A percentile compares a stretch with the other conserved stretches of the same genome.
Evolutionary conservation across 2,329 filamentous ascomycete species (phyloP).

Genomic region (Pestalotiopsis sp.): DNA sequence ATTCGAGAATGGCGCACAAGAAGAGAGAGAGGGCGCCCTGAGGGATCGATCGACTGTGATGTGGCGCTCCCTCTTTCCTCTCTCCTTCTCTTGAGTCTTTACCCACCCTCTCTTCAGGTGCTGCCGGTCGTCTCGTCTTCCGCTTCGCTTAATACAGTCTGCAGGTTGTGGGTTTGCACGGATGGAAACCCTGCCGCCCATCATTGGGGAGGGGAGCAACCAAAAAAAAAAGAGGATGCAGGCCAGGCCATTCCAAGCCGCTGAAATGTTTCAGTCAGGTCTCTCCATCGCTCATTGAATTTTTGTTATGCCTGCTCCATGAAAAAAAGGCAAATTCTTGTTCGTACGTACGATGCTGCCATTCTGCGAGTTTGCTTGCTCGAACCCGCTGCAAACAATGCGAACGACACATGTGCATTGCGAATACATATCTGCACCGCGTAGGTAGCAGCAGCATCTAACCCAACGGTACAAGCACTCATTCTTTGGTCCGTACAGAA

Average conservation of each 20-base stretch:
- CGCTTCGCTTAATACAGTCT: conserved; percentile 5
- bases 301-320: neutral
- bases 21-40: too few relatives aligned
- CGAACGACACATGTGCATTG: too few relatives aligned
- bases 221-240: neutral
- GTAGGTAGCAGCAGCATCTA: too few relatives aligned
- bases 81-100: neutral
- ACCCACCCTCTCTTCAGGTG: too few relatives aligned
- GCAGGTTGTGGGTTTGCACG: neutral
- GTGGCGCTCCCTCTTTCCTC: neutral
- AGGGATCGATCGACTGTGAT: neutral
- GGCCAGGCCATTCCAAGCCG: conserved; percentile 4
- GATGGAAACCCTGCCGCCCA: neutral
- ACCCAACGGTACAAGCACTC: too few relatives aligned
- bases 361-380: neutral
- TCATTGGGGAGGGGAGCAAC: neutral
- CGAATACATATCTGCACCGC: too few relatives aligned
- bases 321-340: neutral
- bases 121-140: neutral
- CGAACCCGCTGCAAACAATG: too few relatives aligned
- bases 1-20: neutral
- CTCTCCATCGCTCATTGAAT: neutral
- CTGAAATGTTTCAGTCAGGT: conserved; percentile 7
- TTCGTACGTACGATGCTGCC: too few relatives aligned
- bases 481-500: too few relatives aligned